These are phyloP conservation scores for Diaporthe australafricana DNA, from an alignment of 2,329 filamentous ascomycete species.

Conservation along the genomic window DNA sequence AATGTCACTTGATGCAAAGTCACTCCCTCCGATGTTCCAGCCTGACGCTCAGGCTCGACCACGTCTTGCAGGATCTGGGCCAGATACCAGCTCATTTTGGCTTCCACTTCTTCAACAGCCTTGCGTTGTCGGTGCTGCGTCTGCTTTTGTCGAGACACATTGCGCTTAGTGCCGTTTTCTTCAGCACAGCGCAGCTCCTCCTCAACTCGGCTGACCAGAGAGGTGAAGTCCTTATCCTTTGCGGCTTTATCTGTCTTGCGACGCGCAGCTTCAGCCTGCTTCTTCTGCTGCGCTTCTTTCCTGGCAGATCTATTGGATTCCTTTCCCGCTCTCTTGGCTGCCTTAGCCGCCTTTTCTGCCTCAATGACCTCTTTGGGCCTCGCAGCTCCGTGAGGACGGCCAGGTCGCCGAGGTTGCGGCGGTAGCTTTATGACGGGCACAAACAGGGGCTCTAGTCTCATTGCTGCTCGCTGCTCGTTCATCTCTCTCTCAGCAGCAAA, in stretches of 20 bases:
- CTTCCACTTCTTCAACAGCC: constrained; percentile 12
- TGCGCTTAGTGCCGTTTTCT: background rate
- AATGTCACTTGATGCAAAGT: background rate
- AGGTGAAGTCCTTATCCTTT: constrained; percentile 26
- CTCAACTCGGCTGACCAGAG: constrained; percentile 21
- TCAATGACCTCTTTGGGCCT: constrained; percentile 23
- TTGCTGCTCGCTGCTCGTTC: background rate
- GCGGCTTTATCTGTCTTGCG: background rate
- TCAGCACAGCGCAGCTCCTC: constrained; percentile 26
- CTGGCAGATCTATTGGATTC: background rate
- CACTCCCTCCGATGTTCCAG: background rate
- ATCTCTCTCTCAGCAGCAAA: background rate
- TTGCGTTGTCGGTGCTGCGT: constrained; percentile 2
- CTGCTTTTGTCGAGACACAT: constrained; percentile 18
- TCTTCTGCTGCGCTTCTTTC: background rate
- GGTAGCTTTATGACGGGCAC: background rate
- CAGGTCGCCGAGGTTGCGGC: background rate
- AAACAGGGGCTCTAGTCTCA: background rate
- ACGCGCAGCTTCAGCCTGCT: background rate
- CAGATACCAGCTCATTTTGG: constrained; percentile 25
- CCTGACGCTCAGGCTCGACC: background rate
- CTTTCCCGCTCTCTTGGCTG: background rate
- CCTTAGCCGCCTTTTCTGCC: background rate
- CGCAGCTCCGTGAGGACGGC: background rate
- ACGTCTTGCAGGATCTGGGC: constrained; percentile 23